A percentile compares a stretch with the other conserved stretches of the same genome.
Conservation (phyloP, 257 asterid species). For the Jacaranda mimosifolia region DNA sequence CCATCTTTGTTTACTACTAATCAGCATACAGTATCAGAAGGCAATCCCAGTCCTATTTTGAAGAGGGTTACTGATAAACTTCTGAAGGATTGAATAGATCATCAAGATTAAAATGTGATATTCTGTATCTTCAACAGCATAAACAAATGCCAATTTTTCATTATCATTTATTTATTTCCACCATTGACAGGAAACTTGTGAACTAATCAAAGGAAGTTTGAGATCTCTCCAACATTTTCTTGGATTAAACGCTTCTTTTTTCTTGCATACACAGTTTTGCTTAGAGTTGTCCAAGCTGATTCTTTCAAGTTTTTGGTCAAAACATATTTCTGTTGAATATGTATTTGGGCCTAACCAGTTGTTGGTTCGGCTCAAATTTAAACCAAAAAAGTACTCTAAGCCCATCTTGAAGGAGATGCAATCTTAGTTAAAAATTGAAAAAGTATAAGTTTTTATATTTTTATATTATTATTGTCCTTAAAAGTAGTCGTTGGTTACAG, state of each 20-base stretch:
- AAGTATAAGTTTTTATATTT: too few species aligned
- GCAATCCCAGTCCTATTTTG: too few species aligned
- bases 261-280: not conserved
- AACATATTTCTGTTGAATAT: not conserved
- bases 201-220: slow-evolving; percentile 14
- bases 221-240: slow-evolving; percentile 30
- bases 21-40: too few species aligned
- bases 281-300: not conserved
- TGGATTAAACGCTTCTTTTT: slow-evolving; percentile 15
- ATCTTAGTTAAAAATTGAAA: too few species aligned
- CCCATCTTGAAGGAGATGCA: too few species aligned
- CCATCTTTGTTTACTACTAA: too few species aligned
- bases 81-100: not conserved
- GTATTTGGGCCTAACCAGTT: not conserved
- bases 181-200: slow-evolving; percentile 27
- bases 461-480: too few species aligned
- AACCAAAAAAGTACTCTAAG: too few species aligned
- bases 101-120: not conserved
- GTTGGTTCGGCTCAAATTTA: not conserved
- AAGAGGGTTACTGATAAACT: not conserved
- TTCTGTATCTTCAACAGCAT: not conserved
- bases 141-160: not conserved
- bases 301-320: not conserved
- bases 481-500: too few species aligned
- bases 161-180: not conserved